Base-by-base conservation (phyloP, 169 alveolate species). In the Fabrea salina region DNA sequence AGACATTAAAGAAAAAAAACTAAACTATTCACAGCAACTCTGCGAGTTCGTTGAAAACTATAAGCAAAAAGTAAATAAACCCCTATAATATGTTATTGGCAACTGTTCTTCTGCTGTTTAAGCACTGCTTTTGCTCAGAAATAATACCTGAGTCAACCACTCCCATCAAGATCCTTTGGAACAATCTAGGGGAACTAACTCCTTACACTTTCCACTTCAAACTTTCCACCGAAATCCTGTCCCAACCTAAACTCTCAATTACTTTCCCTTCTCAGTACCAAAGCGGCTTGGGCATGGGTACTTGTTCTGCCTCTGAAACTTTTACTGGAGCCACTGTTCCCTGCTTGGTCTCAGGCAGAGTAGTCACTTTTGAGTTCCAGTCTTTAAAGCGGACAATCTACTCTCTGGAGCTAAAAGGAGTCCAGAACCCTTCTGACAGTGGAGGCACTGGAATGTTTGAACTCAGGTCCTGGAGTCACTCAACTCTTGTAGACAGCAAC, bases 1-100 rank as follows among this genome's bases (percentile, higher is more conserved):
- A 1, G 91, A 86, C 72, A 19, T 76, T 2, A 76, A 61, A 49
- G 57, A 58, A 33, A 50, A 59, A 58, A 82, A 82, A 33, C 77
- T 44, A 44, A 59, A 51, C 1, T 68, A 68, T 37, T 68, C 78
- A 41, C 41, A 19, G 16, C 78, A 68, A 4, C 78, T 68, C 32
- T 68, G 43, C 39, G 35, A 68, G 32, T 68, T 40, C n/a, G n/a
- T n/a, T n/a, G n/a, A n/a, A n/a, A n/a, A n/a, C n/a, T n/a, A n/a
- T n/a, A n/a, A n/a, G n/a, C n/a, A n/a, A n/a, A n/a, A n/a, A n/a
- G n/a, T n/a, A n/a, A n/a, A n/a, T n/a, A n/a, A n/a, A n/a, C n/a
- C n/a, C n/a, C n/a, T n/a, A n/a, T n/a, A n/a, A n/a, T n/a, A n/a
- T n/a, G n/a, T n/a, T n/a, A n/a, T n/a, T n/a, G n/a, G n/a, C n/a